A percentile compares a stretch with the other conserved stretches of the same genome.
phyloP scores from a whole-genome alignment of 2,329 filamentous ascomycete genomes.

The Penicillium sp. region DNA sequence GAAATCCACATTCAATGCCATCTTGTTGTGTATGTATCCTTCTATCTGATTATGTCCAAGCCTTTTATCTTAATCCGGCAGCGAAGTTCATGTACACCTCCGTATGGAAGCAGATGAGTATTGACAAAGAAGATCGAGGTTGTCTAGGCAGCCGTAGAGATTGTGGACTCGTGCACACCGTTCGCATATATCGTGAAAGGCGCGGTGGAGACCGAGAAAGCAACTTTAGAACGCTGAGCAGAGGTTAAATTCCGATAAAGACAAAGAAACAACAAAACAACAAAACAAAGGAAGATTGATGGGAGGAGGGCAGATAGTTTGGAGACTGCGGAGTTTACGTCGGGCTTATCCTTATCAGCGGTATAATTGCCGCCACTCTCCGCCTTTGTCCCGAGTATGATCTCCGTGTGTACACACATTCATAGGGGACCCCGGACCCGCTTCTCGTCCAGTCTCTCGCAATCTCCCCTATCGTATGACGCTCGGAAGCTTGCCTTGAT shows the following conservation, averaged over 20 bases:
- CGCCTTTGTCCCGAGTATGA: background rate
- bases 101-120: background rate
- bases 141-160: conserved; percentile 1
- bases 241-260: background rate
- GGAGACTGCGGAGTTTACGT: conserved; percentile 21
- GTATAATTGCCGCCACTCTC: background rate
- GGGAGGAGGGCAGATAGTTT: conserved; percentile 1
- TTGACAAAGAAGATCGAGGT: background rate
- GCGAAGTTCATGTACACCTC: background rate
- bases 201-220: background rate
- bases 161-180: background rate
- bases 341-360: conserved; percentile 24
- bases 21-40: conserved; percentile 34
- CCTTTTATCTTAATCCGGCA: background rate
- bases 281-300: background rate
- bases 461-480: conserved; percentile 20
- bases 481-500: conserved; percentile 19
- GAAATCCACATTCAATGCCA: conserved; percentile 69
- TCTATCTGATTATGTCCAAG: background rate
- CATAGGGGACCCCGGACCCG: background rate
- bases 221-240: background rate
- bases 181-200: background rate
- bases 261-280: background rate
- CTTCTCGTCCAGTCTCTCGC: background rate
- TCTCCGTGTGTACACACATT: conserved; percentile 2